phyloP scores from a whole-genome alignment of 495 filamentous ascomycete species.

The Xylaria longipes region DNA sequence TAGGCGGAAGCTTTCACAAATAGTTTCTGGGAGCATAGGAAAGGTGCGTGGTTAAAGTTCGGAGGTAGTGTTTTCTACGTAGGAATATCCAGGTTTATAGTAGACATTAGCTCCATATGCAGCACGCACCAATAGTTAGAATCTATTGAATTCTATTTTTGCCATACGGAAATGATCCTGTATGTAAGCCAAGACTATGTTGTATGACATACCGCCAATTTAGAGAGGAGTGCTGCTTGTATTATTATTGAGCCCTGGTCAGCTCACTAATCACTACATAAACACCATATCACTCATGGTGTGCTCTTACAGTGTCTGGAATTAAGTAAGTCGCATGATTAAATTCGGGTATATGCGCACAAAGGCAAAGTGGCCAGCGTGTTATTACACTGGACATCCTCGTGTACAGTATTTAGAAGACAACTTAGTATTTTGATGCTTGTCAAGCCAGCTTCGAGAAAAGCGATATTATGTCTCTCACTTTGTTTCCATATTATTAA shows the following conservation, averaged over 20 bases:
- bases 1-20: background rate
- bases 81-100: background rate
- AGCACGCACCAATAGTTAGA: background rate
- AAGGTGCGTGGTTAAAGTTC: background rate
- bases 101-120: background rate
- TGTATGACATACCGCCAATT: background rate
- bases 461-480: background rate
- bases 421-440: background rate
- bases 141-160: background rate
- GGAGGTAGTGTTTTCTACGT: background rate
- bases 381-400: background rate
- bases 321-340: background rate
- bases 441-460: background rate
- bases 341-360: background rate
- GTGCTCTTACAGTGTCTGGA: background rate
- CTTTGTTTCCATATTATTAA: background rate
- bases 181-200: background rate
- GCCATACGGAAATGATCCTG: background rate
- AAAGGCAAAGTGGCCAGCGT: background rate
- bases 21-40: background rate
- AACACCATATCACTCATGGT: background rate
- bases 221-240: background rate
- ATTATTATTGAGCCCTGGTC: conserved; percentile 1
- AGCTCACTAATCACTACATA: conserved; percentile 7
- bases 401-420: background rate